Evolutionary conservation across 2,329 filamentous ascomycete species (phyloP), one percentile per base, ranked within the genome.

Genomic region (Emergomyces pasteurianus): DNA sequence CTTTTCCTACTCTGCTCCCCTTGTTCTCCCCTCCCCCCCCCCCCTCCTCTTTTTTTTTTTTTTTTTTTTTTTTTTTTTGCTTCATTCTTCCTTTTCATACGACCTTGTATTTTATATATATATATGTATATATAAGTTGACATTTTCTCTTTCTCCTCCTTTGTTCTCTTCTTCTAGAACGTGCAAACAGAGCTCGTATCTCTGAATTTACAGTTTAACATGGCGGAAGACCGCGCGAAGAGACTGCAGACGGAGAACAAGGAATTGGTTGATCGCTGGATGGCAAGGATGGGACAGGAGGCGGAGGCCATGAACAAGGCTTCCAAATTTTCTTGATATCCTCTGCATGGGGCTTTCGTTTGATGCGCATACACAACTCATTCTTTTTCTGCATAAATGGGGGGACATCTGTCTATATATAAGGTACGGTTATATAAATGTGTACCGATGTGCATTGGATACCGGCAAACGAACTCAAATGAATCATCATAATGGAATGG

Each of bases 151-250:
- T 16, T 14, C 16, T 9, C 9, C 8, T 21, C 18, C 21, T 54
- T 54, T 36, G 3, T 54, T 0, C 9, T 38, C 18, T 12, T 31
- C 3, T 38, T 54, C 23, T 23, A 87, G 82, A 83, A 92, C 69
- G 86, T 96, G 59, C 92, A 97, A 76, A 92, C 96, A 74, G 94
- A 99, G 74, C 86, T 96, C 74, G 86, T 95, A 58, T 87, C 90
- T 0, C 77, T 96, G 54, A 92, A 92, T 66, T 79, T 97, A 65
- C 89, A 97, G 74, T 80, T 96, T 50, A 91, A 94, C 67, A 84
- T 96, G 79, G 86, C 87, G 2, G 91, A 95, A 72, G 83, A 92
- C 71, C 84, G 85, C 69, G 80, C 83, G 34, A 85, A 87, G 70
- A 86, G 85, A 73, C 78, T 95, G 64, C 83, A 86, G 70, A 81